These are phyloP conservation scores for Discostella pseudostelligera DNA, from an alignment of 108 stramenopile genomes.

Conservation along the genomic window DNA sequence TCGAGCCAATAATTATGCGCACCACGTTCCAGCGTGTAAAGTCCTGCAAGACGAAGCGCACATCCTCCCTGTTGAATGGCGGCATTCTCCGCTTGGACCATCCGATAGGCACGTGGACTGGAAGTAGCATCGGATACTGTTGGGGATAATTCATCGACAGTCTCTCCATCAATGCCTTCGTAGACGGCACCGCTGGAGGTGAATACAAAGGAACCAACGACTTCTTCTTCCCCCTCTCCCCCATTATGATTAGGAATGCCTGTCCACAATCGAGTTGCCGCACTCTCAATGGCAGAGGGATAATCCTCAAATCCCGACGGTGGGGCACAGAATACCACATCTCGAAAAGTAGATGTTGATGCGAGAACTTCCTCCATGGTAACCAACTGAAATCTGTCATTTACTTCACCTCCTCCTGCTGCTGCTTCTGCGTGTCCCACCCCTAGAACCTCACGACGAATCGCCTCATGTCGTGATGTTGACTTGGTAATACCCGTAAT, in stretches of 20 bases:
- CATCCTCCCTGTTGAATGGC: conserved; percentile 56
- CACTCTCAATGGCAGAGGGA: conserved; percentile 56
- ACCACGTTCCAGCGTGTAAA: conserved; percentile 79
- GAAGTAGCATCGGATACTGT: conserved; percentile 40
- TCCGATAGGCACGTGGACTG: conserved; percentile 57
- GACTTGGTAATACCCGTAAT: conserved; percentile 84
- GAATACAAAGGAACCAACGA: conserved; percentile 75
- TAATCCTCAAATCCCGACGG: conserved; percentile 89
- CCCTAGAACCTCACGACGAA: conserved; percentile 45
- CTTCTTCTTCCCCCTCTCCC: neutral
- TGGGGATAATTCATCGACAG: conserved; percentile 62
- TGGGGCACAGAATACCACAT: conserved; percentile 90
- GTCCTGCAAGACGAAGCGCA: conserved; percentile 70
- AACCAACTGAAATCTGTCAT: conserved; percentile 45
- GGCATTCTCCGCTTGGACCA: conserved; percentile 70
- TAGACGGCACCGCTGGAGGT: conserved; percentile 84
- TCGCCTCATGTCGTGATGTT: conserved; percentile 54
- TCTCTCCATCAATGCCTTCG: conserved; percentile 53
- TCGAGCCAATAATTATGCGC: conserved; percentile 88
- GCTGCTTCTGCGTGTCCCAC: conserved; percentile 1
- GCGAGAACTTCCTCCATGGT: conserved; percentile 48
- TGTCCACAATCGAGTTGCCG: conserved; percentile 52
- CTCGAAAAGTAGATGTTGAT: conserved; percentile 31
- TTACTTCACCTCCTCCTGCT: neutral
- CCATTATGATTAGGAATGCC: conserved; percentile 33